Conservation (phyloP, 2,329 filamentous ascomycete genomes). For the Epichloe glyceriae region DNA sequence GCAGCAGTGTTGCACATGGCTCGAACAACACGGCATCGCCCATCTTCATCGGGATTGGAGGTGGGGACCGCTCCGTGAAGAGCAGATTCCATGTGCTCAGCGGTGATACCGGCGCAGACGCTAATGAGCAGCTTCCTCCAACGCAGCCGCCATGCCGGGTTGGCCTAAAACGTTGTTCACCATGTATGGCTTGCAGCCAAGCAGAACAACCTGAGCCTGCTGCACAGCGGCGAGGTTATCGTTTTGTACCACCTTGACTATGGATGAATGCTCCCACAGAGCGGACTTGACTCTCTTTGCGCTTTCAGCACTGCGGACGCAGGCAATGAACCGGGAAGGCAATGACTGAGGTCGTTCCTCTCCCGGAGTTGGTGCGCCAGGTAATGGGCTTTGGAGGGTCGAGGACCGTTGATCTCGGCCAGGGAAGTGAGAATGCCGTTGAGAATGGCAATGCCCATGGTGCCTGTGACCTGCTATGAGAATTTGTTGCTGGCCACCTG, state of each 20-base stretch:
- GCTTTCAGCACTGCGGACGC: constrained; percentile 57
- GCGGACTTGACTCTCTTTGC: constrained; percentile 55
- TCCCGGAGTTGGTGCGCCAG: constrained; percentile 29
- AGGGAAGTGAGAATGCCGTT: constrained; percentile 66
- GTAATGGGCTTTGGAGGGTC: constrained; percentile 30
- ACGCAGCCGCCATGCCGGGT: constrained; percentile 56
- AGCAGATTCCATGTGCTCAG: constrained; percentile 51
- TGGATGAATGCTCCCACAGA: constrained; percentile 48
- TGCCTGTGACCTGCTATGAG: constrained; percentile 37
- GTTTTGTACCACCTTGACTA: constrained; percentile 55
- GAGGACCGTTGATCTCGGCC: constrained; percentile 33
- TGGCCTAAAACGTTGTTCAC: constrained; percentile 54
- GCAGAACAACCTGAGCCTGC: constrained; percentile 59
- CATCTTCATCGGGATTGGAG: constrained; percentile 31
- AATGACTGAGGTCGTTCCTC: constrained; percentile 42
- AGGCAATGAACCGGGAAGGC: constrained; percentile 68
- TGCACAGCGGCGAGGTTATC: constrained; percentile 57
- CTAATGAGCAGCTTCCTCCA: constrained; percentile 72
- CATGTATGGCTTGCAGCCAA: constrained; percentile 72
- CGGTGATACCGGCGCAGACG: constrained; percentile 66
- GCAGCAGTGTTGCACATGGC: constrained; percentile 80
- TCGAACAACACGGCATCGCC: constrained; percentile 53
- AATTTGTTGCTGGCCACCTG: not conserved
- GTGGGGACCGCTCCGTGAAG: constrained; percentile 43
- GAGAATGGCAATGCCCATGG: constrained; percentile 76